These are phyloP conservation scores for Hymenochaete sp. DNA, from an alignment of 1,284 basidiomycete species.

Conservation along the genomic window DNA sequence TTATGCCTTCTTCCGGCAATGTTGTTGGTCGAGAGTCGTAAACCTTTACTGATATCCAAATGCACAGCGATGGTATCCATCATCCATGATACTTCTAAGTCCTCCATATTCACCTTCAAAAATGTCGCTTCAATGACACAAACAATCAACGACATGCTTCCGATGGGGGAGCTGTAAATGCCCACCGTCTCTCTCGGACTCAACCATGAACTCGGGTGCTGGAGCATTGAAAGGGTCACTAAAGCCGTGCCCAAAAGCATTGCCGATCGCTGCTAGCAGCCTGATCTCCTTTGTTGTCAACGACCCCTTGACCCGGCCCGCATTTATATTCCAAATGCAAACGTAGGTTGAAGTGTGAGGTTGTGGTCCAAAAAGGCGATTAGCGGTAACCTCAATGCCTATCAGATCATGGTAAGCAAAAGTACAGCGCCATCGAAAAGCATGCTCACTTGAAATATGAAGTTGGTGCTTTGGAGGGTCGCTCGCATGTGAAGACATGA, in stretches of 20 bases:
- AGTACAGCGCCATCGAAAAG: not conserved
- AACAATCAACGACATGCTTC: too few relatives aligned
- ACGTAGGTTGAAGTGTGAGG: constrained; percentile 80
- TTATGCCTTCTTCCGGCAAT: constrained; percentile 57
- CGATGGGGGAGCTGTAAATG: not conserved
- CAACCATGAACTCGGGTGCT: constrained; percentile 55
- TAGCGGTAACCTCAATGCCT: constrained; percentile 70
- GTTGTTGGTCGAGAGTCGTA: constrained; percentile 66
- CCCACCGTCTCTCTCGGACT: constrained; percentile 66
- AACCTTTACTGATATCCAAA: constrained; percentile 48
- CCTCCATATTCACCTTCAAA: constrained; percentile 49
- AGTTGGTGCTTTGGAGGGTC: constrained; percentile 19
- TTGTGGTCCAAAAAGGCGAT: constrained; percentile 81
- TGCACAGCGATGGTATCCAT: constrained; percentile 46
- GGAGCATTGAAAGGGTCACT: constrained; percentile 74
- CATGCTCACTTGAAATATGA: constrained; percentile 9
- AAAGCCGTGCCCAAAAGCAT: constrained; percentile 63
- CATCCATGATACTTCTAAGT: constrained; percentile 48
- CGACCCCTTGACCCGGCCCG: constrained; percentile 54
- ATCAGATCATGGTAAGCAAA: constrained; percentile 7
- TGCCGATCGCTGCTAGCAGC: constrained; percentile 43
- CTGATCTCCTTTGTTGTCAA: constrained; percentile 50
- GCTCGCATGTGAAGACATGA: constrained; percentile 27
- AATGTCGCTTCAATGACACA: too few relatives aligned
- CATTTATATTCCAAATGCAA: constrained; percentile 79